Evolutionary conservation across 1,139 yeast genomes (phyloP).

Genomic region (Candida gigantensis): DNA sequence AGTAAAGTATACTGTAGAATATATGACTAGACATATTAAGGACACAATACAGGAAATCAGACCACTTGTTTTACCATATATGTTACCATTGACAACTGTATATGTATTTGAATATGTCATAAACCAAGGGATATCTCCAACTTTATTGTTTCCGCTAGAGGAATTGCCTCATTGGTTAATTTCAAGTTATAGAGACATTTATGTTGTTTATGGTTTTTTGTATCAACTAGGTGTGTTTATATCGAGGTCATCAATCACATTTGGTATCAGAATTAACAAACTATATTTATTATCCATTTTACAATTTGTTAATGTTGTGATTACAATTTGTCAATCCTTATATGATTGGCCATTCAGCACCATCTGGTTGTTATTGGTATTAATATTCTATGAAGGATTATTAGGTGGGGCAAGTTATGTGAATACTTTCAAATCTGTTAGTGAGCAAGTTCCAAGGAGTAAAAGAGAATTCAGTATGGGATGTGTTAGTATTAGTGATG

Average conservation of each 20-base stretch:
- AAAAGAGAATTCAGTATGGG: constrained; percentile 89
- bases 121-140: constrained; percentile 90
- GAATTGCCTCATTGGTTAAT: constrained; percentile 63
- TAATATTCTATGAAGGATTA: constrained; percentile 83
- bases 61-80: constrained; percentile 65
- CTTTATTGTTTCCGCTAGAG: constrained; percentile 72
- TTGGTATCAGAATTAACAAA: constrained; percentile 56
- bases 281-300: constrained; percentile 64
- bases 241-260: constrained; percentile 78
- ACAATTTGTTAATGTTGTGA: constrained; percentile 64
- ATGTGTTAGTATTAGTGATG: constrained; percentile 89
- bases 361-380: constrained; percentile 60
- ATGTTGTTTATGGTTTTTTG: constrained; percentile 89
- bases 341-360: constrained; percentile 53
- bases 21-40: constrained; percentile 15
- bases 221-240: constrained; percentile 93
- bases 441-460: constrained; percentile 55
- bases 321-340: constrained; percentile 67
- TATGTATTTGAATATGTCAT: constrained; percentile 85
- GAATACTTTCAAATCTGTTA: constrained; percentile 78
- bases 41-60: constrained; percentile 44
- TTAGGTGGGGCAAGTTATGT: constrained; percentile 90
- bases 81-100: constrained; percentile 81
- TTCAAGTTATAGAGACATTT: constrained; percentile 73
- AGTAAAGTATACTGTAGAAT: neutral